phyloP scores from a whole-genome alignment of 208 protist genomes.

The Plasmodiophora brassicae region DNA sequence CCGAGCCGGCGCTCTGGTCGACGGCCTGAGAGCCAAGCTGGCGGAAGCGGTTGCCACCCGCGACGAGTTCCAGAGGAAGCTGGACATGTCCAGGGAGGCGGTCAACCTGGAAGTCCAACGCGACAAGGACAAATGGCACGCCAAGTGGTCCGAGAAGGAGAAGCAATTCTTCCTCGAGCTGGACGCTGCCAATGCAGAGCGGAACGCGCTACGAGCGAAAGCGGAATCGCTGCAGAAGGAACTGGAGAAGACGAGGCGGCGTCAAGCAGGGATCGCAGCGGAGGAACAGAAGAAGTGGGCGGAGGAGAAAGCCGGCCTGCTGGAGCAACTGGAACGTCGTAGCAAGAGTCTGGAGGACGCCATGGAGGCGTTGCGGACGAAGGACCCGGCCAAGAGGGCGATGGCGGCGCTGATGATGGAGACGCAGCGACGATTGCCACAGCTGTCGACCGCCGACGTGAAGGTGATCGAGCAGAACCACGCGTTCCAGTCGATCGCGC shows the following conservation, averaged over 20 bases:
- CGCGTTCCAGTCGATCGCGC: conserved; percentile 12
- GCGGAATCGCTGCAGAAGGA: neutral
- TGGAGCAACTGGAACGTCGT: neutral
- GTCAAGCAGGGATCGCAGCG: neutral
- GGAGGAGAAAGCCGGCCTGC: neutral
- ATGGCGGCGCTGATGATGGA: neutral
- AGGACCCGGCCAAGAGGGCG: neutral
- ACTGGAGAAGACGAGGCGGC: neutral
- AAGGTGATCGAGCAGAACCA: conserved; percentile 30
- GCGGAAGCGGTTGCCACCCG: neutral
- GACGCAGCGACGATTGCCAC: neutral
- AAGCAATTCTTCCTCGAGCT: neutral
- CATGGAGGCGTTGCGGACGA: neutral
- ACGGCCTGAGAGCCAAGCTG: neutral
- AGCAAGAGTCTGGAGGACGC: neutral
- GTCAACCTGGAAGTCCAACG: neutral
- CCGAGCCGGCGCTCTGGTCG: neutral
- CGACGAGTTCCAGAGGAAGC: neutral
- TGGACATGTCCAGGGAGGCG: conserved; percentile 5
- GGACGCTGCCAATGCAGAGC: neutral
- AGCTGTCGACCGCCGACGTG: conserved; percentile 23
- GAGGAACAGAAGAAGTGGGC: neutral
- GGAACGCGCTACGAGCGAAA: neutral
- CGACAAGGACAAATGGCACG: neutral
- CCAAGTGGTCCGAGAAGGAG: conserved; percentile 17